phyloP scores from a whole-genome alignment of 2,329 filamentous ascomycete genomes.

The Penicillium sp. region DNA sequence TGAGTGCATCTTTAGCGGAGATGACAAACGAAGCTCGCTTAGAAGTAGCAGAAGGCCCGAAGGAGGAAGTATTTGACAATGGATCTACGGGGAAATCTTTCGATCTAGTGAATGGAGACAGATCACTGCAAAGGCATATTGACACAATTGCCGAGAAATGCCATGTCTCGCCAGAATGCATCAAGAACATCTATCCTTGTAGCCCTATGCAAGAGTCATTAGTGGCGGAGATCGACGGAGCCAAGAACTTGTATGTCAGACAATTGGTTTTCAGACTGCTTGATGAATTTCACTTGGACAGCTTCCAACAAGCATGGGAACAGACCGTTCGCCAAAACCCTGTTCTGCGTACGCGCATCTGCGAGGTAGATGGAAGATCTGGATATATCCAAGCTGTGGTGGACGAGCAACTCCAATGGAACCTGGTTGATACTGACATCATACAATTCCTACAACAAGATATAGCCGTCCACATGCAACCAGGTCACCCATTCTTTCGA shows the following conservation, averaged over 20 bases:
- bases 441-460: background rate
- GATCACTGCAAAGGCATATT: background rate
- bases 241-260: slow-evolving; percentile 32
- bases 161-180: background rate
- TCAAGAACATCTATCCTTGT: slow-evolving; percentile 34
- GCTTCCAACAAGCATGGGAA: slow-evolving; percentile 35
- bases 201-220: slow-evolving; percentile 40
- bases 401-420: slow-evolving; percentile 10
- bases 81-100: background rate
- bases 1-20: background rate
- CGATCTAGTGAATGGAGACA: background rate
- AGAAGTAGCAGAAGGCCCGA: background rate
- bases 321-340: slow-evolving; percentile 29
- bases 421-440: background rate
- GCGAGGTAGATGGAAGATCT: background rate
- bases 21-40: background rate
- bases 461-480: background rate
- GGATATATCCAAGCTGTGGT: slow-evolving; percentile 25
- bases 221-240: slow-evolving; percentile 31
- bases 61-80: background rate
- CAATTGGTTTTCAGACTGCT: slow-evolving; percentile 27
- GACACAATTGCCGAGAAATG: background rate
- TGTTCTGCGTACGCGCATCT: slow-evolving; percentile 41
- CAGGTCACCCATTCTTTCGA: background rate
- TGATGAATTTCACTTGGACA: slow-evolving; percentile 21